A percentile compares a stretch with the other conserved stretches of the same genome.
phyloP scores from a whole-genome alignment of 345 rosid species.

The Eucalyptus dawsonii region DNA sequence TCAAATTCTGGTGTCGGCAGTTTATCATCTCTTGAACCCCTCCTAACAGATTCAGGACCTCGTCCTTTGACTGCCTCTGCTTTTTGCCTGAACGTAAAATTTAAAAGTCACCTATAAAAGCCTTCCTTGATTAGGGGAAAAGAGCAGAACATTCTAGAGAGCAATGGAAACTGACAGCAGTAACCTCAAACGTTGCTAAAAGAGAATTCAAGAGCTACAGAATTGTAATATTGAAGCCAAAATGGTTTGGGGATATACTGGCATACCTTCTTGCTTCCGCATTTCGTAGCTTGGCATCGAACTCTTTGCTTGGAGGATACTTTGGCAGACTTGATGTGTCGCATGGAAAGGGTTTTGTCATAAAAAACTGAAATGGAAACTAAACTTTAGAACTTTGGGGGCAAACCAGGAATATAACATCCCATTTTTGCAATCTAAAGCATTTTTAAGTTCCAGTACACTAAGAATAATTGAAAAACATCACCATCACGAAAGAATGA shows the following conservation, averaged over 20 bases:
- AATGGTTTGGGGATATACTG: not conserved
- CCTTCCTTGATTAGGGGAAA: not conserved
- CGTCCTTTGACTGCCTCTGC: slow-evolving; percentile 48
- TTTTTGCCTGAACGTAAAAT: slow-evolving; percentile 32
- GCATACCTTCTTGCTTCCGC: slow-evolving; percentile 55
- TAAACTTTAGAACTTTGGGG: not conserved
- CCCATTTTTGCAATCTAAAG: not conserved
- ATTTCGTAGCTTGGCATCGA: slow-evolving; percentile 47
- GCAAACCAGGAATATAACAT: not conserved
- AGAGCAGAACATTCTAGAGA: not conserved
- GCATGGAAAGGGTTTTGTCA: slow-evolving; percentile 50
- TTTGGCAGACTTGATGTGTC: slow-evolving; percentile 60
- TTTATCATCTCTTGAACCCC: slow-evolving; percentile 39
- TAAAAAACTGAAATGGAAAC: slow-evolving; percentile 39
- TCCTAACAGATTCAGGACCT: slow-evolving; percentile 59
- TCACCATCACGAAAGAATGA: not conserved
- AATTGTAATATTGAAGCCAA: not conserved
- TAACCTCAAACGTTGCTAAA: not conserved
- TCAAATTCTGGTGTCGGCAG: slow-evolving; percentile 52
- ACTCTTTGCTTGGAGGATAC: slow-evolving; percentile 75
- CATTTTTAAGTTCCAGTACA: not conserved
- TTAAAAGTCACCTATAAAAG: not conserved
- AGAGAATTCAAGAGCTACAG: not conserved
- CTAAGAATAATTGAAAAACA: not conserved
- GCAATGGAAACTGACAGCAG: not conserved